Conservation (phyloP, 306 rosid genomes). For the Quercus ilex region DNA sequence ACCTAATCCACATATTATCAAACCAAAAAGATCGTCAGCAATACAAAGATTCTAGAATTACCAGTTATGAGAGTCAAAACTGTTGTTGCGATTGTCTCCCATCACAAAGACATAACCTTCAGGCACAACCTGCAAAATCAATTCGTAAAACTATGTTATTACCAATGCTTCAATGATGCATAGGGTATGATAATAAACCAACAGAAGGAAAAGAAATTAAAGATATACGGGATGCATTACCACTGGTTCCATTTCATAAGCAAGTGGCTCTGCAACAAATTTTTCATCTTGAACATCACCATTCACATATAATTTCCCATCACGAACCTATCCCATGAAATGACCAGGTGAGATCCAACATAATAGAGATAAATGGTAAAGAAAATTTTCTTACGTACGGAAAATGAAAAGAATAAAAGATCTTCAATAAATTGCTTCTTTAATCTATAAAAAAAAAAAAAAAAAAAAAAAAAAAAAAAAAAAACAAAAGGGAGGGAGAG, state of each 20-base stretch:
- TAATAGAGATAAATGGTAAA: conserved; percentile 3
- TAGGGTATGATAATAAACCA: background rate
- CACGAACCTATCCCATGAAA: conserved; percentile 47
- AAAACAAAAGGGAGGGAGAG: background rate
- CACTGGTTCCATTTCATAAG: conserved; percentile 71
- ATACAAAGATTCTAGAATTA: conserved; percentile 30
- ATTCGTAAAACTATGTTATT: background rate
- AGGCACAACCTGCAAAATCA: conserved; percentile 74
- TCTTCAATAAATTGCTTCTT: background rate
- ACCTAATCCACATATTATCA: conserved; percentile 8
- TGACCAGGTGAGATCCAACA: conserved; percentile 3
- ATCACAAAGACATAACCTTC: conserved; percentile 87
- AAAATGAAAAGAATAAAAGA: background rate
- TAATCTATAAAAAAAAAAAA: too few species aligned
- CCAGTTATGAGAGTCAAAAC: conserved; percentile 96
- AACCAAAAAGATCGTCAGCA: conserved; percentile 29
- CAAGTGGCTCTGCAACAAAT: conserved; percentile 71
- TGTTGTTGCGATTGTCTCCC: conserved; percentile 96
- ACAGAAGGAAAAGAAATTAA: background rate
- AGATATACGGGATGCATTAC: conserved; percentile 30
- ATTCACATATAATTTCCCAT: conserved; percentile 77
- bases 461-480: too few species aligned
- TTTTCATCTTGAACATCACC: conserved; percentile 69
- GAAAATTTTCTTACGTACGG: background rate
- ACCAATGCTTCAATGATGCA: background rate